Base-by-base conservation (phyloP, 2,329 filamentous ascomycete species). In the Cytospora paraplurivora region DNA sequence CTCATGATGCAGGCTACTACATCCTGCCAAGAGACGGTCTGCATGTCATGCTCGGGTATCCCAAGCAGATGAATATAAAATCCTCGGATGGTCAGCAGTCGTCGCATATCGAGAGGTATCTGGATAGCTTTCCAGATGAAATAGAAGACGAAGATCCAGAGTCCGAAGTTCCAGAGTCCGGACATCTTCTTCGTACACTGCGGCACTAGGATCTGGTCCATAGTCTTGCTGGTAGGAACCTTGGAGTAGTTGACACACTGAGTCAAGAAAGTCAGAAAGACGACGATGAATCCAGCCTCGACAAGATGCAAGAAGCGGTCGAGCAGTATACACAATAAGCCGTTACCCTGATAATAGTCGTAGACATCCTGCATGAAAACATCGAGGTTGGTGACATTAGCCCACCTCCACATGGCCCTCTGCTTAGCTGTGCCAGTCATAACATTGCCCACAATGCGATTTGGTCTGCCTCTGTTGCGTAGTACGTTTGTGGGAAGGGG, bases 21-120 rank as follows among this genome's bases (percentile, higher is more conserved):
- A 68, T 95, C 90, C 72, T 96, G 92, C 93, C 93, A 97, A 7
- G 93, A 94, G 57, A 97, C 90, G 0, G 92, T 96, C 75, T 97
- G 93, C 78, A 97, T 95, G 70, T 97, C 93, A 62, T 89, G 83
- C 64, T 86, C 84, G 0, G 91, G 90, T 51, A 97, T 92, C 47
- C 91, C 89, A 11, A 97, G 85, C 4, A 97, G 83, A 71, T 96
- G 82, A 34, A 88, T 81, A 73, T 92, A 97, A 75, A 97, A 97
- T 74, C 95, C 89, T 67, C 92, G 91, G 77, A 97, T 88, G 56
- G 91, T 83, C 63, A 85, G 79, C 33, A 97, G 81, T 17, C 91
- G 85, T 35, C 89, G 87, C 33, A 93, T 81, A 70, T 94, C 91
- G 51, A 91, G 78, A 52, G 91, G 76, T 69, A 90, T 90, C 67